phyloP scores from a whole-genome alignment of 495 filamentous ascomycete species.

The Penicillium crystallinum region DNA sequence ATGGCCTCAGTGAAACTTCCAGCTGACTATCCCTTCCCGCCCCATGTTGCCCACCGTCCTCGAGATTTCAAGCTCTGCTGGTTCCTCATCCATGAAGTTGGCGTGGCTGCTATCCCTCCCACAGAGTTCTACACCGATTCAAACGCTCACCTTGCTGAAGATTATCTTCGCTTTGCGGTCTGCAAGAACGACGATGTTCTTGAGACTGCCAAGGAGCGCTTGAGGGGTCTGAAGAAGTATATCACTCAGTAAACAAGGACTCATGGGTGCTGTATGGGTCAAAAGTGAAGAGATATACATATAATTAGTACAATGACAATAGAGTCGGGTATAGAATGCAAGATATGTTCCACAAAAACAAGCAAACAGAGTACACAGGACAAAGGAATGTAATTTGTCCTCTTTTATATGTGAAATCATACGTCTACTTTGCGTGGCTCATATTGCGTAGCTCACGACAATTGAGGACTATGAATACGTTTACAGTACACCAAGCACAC shows the following conservation, averaged over 20 bases:
- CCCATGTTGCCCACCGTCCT: slow-evolving; percentile 77
- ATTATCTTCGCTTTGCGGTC: slow-evolving; percentile 92
- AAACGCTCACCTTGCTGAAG: slow-evolving; percentile 80
- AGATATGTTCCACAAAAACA: neutral
- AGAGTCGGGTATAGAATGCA: neutral
- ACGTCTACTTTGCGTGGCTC: too few relatives aligned
- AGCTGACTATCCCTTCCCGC: slow-evolving; percentile 75
- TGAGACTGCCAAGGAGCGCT: slow-evolving; percentile 81
- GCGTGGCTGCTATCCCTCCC: slow-evolving; percentile 91
- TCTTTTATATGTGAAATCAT: too few relatives aligned
- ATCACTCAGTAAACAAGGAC: slow-evolving; percentile 37
- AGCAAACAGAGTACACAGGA: too few relatives aligned
- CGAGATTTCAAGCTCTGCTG: slow-evolving; percentile 91
- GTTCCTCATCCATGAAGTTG: slow-evolving; percentile 95
- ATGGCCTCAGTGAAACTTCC: slow-evolving; percentile 80
- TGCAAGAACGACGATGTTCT: slow-evolving; percentile 92
- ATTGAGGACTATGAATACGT: neutral
- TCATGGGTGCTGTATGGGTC: neutral
- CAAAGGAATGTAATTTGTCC: too few relatives aligned
- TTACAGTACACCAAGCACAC: neutral
- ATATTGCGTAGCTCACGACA: neutral
- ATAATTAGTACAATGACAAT: neutral
- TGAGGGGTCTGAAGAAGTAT: slow-evolving; percentile 82
- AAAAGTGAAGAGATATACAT: neutral
- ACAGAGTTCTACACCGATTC: slow-evolving; percentile 89